A percentile compares a stretch with the other conserved stretches of the same genome.
Evolutionary conservation across 192 early-diverging fungal species (phyloP).

Genomic region (Dissophora ornata): DNA sequence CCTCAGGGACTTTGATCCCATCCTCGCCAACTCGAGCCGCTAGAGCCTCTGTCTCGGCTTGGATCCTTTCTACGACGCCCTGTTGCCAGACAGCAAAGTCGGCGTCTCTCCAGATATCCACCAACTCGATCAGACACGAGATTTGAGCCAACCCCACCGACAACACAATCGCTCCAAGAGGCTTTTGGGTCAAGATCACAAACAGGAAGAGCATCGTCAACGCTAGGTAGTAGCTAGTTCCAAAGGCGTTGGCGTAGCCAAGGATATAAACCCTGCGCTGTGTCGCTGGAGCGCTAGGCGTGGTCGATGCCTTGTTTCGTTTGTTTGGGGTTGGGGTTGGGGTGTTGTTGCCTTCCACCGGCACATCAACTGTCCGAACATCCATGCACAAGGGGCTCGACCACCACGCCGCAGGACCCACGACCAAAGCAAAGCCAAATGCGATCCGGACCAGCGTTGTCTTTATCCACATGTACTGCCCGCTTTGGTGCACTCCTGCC

Average conservation of each 20-base stretch:
- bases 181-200: constrained; percentile 79
- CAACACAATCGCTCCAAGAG: constrained; percentile 78
- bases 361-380: constrained; percentile 49
- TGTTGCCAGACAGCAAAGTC: constrained; percentile 35
- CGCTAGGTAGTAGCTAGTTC: constrained; percentile 75
- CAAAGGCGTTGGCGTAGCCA: constrained; percentile 74
- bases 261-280: constrained; percentile 57
- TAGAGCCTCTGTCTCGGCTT: constrained; percentile 17
- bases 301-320: constrained; percentile 4
- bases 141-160: constrained; percentile 59
- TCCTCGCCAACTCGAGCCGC: background rate
- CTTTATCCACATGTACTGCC: constrained; percentile 50
- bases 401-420: constrained; percentile 66
- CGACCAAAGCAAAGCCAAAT: constrained; percentile 63
- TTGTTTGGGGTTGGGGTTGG: background rate
- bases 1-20: background rate
- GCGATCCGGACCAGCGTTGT: constrained; percentile 65
- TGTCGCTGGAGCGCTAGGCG: background rate
- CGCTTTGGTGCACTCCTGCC: constrained; percentile 21
- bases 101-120: constrained; percentile 58
- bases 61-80: constrained; percentile 10
- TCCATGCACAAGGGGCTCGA: constrained; percentile 66
- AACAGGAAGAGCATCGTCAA: constrained; percentile 69
- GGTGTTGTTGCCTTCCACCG: background rate
- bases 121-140: constrained; percentile 57